Conservation (phyloP, 108 stramenopile genomes). For the Schizochytrium sp. region DNA sequence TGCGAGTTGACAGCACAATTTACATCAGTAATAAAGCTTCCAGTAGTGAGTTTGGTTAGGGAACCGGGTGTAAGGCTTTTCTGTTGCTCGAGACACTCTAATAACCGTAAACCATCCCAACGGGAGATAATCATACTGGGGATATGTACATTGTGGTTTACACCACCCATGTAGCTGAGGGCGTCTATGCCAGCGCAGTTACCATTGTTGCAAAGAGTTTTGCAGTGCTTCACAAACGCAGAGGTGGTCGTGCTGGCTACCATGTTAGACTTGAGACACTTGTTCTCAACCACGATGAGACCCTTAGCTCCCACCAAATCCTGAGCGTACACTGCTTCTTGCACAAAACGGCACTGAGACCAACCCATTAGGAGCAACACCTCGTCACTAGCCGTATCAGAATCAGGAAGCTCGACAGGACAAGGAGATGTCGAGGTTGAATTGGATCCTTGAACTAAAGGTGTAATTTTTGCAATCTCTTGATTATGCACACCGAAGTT, state of each 20-base stretch:
- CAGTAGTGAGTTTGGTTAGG: not conserved
- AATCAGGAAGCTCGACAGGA: not conserved
- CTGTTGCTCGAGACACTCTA: conserved; percentile 34
- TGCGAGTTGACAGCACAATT: not conserved
- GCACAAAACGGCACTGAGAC: conserved; percentile 24
- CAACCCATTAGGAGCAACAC: conserved; percentile 47
- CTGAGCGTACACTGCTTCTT: conserved; percentile 38
- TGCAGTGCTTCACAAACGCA: conserved; percentile 13
- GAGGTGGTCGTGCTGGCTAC: not conserved
- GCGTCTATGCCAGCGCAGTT: conserved; percentile 18
- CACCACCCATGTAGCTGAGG: conserved; percentile 55
- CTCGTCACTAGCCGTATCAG: not conserved
- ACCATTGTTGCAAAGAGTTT: not conserved
- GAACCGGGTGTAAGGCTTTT: not conserved
- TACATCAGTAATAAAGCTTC: not conserved
- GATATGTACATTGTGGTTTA: conserved; percentile 20
- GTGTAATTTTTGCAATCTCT: not conserved
- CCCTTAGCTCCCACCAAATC: conserved; percentile 24
- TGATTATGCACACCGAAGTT: conserved; percentile 46
- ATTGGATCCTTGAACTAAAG: not conserved
- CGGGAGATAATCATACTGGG: conserved; percentile 25
- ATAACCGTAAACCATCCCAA: conserved; percentile 55
- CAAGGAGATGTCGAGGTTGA: not conserved
- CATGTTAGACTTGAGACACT: conserved; percentile 35
- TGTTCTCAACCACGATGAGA: conserved; percentile 51